A percentile compares a stretch with the other conserved stretches of the same genome.
phyloP scores from a whole-genome alignment of 345 rosid species.

The Excoecaria agallocha region DNA sequence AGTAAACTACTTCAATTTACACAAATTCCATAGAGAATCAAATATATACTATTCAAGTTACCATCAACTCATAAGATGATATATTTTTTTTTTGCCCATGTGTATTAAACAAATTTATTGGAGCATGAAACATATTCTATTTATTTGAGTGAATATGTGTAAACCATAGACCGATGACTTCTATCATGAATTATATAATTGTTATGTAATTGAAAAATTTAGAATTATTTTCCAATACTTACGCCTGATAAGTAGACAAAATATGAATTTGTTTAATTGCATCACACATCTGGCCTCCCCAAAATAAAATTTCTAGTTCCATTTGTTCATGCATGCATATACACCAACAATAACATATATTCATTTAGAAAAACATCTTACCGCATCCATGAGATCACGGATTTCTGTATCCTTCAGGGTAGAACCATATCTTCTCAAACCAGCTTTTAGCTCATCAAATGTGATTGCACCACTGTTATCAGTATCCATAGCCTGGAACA shows the following conservation, averaged over 20 bases:
- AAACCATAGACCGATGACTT: background rate
- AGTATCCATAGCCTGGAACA: slow-evolving; percentile 93
- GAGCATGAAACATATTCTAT: too few species aligned
- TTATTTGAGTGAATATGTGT: background rate
- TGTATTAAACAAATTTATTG: too few species aligned
- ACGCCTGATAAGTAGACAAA: background rate
- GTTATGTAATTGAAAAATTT: background rate
- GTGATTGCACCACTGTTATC: slow-evolving; percentile 97
- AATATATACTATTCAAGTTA: too few species aligned
- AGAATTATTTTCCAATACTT: background rate
- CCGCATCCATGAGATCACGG: slow-evolving; percentile 97
- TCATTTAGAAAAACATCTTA: slow-evolving; percentile 32
- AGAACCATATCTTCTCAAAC: slow-evolving; percentile 91
- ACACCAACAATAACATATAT: background rate
- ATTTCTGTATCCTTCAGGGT: slow-evolving; percentile 95
- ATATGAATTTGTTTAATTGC: background rate
- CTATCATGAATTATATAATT: background rate
- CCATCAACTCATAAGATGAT: background rate
- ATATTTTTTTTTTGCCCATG: background rate
- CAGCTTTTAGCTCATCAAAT: slow-evolving; percentile 95
- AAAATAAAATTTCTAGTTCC: background rate
- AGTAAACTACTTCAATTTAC: too few species aligned
- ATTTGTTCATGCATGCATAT: background rate
- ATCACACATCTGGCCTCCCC: background rate
- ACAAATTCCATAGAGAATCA: too few species aligned